Evolutionary conservation across 768 basidiomycete species (phyloP).

Genomic region (Tricholomella constricta): DNA sequence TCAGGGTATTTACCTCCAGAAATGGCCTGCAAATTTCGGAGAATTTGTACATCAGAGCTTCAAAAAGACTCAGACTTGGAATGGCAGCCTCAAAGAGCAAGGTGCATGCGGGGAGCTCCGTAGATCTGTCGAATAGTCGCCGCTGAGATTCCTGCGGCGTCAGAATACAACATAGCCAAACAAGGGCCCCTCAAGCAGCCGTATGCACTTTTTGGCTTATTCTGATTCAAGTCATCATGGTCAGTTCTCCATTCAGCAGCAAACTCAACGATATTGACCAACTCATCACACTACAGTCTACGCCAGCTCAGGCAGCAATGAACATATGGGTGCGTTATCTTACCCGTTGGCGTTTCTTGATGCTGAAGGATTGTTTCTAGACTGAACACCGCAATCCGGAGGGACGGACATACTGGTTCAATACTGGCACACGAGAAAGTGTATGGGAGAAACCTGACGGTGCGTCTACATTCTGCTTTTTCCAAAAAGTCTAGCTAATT

Average conservation of each 20-base stretch:
- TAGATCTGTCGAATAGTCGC: no score
- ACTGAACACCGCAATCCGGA: conserved; percentile 95
- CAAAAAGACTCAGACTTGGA: no score
- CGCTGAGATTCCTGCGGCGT: no score
- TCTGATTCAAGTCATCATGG: conserved; percentile 4
- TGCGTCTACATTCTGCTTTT: conserved; percentile 33
- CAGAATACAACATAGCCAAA: conserved; percentile 13
- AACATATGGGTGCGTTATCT: conserved; percentile 36
- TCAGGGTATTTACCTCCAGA: not conserved
- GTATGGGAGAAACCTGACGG: conserved; percentile 99
- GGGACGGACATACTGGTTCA: conserved; percentile 99
- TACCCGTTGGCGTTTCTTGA: not conserved
- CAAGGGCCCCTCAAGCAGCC: not conserved
- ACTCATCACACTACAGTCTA: conserved; percentile 5
- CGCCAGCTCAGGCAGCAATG: conserved; percentile 20
- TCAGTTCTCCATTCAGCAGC: not conserved
- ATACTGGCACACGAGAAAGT: conserved; percentile 83
- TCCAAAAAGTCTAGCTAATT: conserved; percentile 7
- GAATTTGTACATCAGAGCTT: conserved; percentile 9
- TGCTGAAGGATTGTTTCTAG: conserved; percentile 37
- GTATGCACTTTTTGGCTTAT: not conserved
- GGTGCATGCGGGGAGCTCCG: no score
- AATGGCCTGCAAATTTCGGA: no score
- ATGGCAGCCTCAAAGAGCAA: no score
- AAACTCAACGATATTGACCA: not conserved